Evolutionary conservation across 2,329 filamentous ascomycete species (phyloP), one percentile per base, ranked within the genome.

Genomic region (Westerdykella aurantiaca): DNA sequence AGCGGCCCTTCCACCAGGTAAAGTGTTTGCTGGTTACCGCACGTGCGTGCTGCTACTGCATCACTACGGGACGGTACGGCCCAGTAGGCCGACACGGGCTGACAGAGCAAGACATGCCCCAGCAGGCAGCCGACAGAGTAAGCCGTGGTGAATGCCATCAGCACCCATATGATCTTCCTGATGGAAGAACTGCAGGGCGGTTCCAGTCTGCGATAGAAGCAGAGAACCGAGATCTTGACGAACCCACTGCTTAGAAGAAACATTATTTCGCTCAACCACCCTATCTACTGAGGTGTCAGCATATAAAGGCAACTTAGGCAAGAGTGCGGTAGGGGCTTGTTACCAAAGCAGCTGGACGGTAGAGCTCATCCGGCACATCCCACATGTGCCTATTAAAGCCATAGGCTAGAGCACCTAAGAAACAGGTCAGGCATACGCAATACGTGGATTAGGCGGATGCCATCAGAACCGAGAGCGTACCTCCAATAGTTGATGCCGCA

Each of bases 161-260:
- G 60, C 25, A 43, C 41, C 38, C 58, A 57, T 7, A 69, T 55
- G 9, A 61, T 54, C 46, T 49, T 56, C 34, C 52, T 62, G 51
- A 61, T 59, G 25, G 44, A 46, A 31, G 35, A 48, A 4, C 56
- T 52, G 44, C 51, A 60, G 1, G 58, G 55, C 5, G 47, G 46
- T 3, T 65, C 63, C 1, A 70, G 47, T 25, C 67, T 52, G 9
- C 61, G 58, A 41, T 66, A 69, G 49, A 70, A 68, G n/a, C 60
- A 50, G 7, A 69, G 51, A 2, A 69, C 59, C 0, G 65, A 68
- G 14, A 68, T 53, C 46, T 69, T 70, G 31, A 60, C 63, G 17
- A 57, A 55, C 38, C 58, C 59, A 11, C 50, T 58, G 35, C 56
- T 60, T 21, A 63, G 13, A n/a, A 67, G 43, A 41, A 67, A 68